Percentiles rank a stretch among this genome's conserved stretches.
Conservation (phyloP, 164 flowering plant species). For the Magnolia kwangsiensis region DNA sequence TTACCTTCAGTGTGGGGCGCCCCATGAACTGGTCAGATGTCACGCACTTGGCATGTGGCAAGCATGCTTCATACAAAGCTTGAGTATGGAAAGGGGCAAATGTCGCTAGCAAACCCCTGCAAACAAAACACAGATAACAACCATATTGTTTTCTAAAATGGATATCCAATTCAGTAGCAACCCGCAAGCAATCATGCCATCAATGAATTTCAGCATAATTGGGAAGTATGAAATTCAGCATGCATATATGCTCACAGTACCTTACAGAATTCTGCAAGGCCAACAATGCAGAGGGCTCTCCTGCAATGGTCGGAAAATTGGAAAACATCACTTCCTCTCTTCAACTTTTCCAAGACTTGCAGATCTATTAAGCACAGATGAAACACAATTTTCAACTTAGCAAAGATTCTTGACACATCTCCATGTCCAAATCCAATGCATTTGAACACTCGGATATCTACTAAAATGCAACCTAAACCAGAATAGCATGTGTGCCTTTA, state of each 20-base stretch:
- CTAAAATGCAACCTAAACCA: not conserved
- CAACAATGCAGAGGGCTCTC: not conserved
- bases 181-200: too few species aligned
- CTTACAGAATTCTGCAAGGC: not conserved
- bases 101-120: too few species aligned
- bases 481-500: not conserved
- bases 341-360: slow-evolving; percentile 1
- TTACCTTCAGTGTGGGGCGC: too few species aligned
- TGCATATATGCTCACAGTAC: not conserved
- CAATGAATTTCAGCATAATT: too few species aligned
- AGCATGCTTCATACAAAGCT: too few species aligned
- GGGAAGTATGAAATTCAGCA: too few species aligned
- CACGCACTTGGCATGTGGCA: too few species aligned
- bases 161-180: too few species aligned
- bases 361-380: not conserved
- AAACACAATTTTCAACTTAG: not conserved
- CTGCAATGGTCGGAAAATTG: slow-evolving; percentile 4
- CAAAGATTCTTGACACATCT: not conserved
- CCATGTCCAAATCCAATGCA: not conserved
- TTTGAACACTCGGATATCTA: not conserved
- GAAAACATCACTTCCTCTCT: not conserved
- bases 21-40: too few species aligned
- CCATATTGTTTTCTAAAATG: too few species aligned
- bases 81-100: too few species aligned
- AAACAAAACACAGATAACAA: too few species aligned